Percentiles rank a stretch among this genome's conserved stretches.
phyloP scores from a whole-genome alignment of 768 basidiomycete genomes.

The Candolleomyces aberdarensis region DNA sequence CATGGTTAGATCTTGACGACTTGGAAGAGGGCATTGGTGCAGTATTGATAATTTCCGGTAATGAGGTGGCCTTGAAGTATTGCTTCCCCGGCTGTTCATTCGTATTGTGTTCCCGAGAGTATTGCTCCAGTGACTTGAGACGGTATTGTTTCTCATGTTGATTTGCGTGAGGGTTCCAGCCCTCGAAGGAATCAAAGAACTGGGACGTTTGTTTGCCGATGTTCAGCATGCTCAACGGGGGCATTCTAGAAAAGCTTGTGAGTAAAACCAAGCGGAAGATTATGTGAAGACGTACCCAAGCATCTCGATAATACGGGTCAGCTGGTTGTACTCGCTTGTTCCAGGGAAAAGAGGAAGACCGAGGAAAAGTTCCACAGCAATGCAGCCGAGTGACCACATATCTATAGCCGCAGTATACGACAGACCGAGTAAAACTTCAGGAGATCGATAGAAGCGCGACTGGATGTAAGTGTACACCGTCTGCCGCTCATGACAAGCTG shows the following conservation, averaged over 20 bases:
- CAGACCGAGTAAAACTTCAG: constrained; percentile 93
- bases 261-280: not conserved
- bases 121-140: constrained; percentile 91
- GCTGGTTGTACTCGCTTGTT: constrained; percentile 98
- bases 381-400: constrained; percentile 99
- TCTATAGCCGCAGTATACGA: constrained; percentile 95
- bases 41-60: constrained; percentile 94
- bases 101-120: constrained; percentile 90
- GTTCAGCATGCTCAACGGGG: constrained; percentile 91
- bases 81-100: constrained; percentile 99
- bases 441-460: constrained; percentile 96
- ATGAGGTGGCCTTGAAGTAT: constrained; percentile 91
- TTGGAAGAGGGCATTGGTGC: constrained; percentile 91
- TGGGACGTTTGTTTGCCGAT: constrained; percentile 93
- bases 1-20: constrained; percentile 68
- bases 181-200: constrained; percentile 81
- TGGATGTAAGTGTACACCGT: constrained; percentile 99
- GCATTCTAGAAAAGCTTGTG: constrained; percentile 52
- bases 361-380: constrained; percentile 96
- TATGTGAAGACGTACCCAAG: constrained; percentile 68
- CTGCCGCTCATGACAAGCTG: constrained; percentile 97
- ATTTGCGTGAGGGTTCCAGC: constrained; percentile 60
- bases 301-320: constrained; percentile 97
- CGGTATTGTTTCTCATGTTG: constrained; percentile 81
- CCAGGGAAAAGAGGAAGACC: constrained; percentile 97